Base-by-base conservation (phyloP, 257 asterid species). In the Nicotiana undulata region DNA sequence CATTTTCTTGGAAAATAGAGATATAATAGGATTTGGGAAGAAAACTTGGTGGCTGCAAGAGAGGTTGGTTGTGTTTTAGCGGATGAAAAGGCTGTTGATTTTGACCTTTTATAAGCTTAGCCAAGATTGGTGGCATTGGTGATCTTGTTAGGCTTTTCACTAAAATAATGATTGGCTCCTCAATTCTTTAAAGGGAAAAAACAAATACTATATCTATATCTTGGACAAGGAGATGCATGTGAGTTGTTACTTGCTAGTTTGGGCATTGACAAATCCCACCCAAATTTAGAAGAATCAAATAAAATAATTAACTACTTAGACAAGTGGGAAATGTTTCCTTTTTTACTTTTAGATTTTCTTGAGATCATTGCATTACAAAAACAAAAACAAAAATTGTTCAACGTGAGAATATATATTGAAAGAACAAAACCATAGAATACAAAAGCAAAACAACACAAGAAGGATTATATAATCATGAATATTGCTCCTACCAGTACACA, bases 1-100 rank as follows among this genome's bases (percentile, higher is more conserved):
- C 96, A 91, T 89, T 1, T 40, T 18, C 74, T 58, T 29, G 15
- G 60, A 24, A 22, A 0, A 13, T 5, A 68, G 58, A 7, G 28
- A 40, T 22, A 46, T 34, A 20, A 44, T 24, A 72, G 20, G 40
- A 72, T 72, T 46, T 72, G 34, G 40, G 60, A 46, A 24, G 24
- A 46, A 72, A 65, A 46, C 1, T 32, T 80, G 61, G 32, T 75
- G 58, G 29, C 78, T 79, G 53, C 40, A 12, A 79, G 31, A n/a
- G 68, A 44, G 24, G 63, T 61, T 60, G 79, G 32, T 24, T 22
- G 75, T 53, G 79, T 8, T 70, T 77, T 72, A 16, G 79, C n/a
- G 76, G 29, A 8, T 40, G 59, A 11, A 53, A 52, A 63, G 37
- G 61, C 24, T 8, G 67, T 12, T 53, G n/a, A 75, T 26, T 17